Base-by-base conservation (phyloP, 805 yeast genomes). In the Saturnispora saitoi region DNA sequence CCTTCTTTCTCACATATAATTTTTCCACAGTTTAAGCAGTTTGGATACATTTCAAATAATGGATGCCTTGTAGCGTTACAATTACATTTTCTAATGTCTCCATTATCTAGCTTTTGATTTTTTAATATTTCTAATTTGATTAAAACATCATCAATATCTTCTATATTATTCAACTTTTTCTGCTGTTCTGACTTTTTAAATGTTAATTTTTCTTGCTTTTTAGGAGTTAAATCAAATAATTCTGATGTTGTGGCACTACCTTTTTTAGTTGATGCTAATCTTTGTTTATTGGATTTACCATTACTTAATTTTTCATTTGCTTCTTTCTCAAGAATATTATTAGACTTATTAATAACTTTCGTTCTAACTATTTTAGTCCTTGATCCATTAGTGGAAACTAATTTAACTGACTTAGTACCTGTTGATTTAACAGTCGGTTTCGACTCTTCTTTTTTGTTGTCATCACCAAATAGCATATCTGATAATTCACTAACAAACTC, bases 31-130 rank as follows among this genome's bases (percentile, higher is more conserved):
- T 84, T 81, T 37, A 93, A 66, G 58, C 99, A 93, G 62, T 93
- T 93, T 1, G 99, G 98, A 2, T 95, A 93, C 54, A 84, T 75
- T 49, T 86, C 95, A 53, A 88, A 84, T 29, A 93, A 67, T 3
- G 96, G 95, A 60, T 93, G 99, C 51, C 85, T 70, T 0, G 84
- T 77, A 1, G 91, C 97, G 80, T 83, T 86, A 60, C 98, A 90
- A 53, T 83, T 77, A 61, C 98, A 90, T 4, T 51, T 60, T 47
- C 57, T 54, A 47, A 48, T 53, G 19, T 53, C 56, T 14, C 48
- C 48, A 15, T 47, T 50, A 4, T 26, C 32, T 2, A 15, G 11
- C 3, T 31, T 51, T 26, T 45, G 31, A 5, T 32, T 26, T 31
- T 54, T 50, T 17, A 53, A 49, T 1, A 70, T 54, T 53, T 78